Evolutionary conservation across 2,329 filamentous ascomycete species (phyloP).

Genomic region (Alternaria consortialis): DNA sequence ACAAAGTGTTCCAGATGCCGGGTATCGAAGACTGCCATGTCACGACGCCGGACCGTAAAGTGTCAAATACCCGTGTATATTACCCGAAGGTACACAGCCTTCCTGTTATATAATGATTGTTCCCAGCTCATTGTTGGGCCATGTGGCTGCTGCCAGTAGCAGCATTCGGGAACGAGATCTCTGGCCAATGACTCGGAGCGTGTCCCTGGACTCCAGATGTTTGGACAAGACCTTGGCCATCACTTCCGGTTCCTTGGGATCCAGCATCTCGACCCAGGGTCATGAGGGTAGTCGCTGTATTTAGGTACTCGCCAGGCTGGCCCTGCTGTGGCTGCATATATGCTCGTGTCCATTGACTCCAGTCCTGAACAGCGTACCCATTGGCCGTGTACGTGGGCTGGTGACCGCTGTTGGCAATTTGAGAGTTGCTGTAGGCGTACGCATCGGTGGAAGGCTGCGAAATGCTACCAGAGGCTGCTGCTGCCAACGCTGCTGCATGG

Average conservation of each 20-base stretch:
- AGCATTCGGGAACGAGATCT: slow-evolving; percentile 35
- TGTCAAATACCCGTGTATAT: slow-evolving; percentile 4
- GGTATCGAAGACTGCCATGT: slow-evolving; percentile 13
- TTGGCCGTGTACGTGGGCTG: slow-evolving; percentile 38
- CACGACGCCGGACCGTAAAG: slow-evolving; percentile 13
- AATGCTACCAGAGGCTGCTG: slow-evolving; percentile 33
- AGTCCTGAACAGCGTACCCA: slow-evolving; percentile 39
- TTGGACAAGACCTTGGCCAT: slow-evolving; percentile 31
- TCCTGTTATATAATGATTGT: neutral
- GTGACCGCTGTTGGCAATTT: slow-evolving; percentile 25
- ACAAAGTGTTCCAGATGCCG: slow-evolving; percentile 8
- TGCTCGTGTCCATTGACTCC: slow-evolving; percentile 48
- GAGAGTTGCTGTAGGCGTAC: slow-evolving; percentile 39
- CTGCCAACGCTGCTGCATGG: slow-evolving; percentile 43
- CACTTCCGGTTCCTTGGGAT: slow-evolving; percentile 29
- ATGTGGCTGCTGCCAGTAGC: slow-evolving; percentile 31
- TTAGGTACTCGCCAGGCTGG: slow-evolving; percentile 47
- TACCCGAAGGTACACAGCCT: slow-evolving; percentile 8
- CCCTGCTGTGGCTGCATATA: slow-evolving; percentile 39
- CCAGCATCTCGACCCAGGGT: slow-evolving; percentile 44
- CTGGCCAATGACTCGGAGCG: slow-evolving; percentile 42
- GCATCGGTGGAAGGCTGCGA: slow-evolving; percentile 30
- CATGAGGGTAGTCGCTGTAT: slow-evolving; percentile 52
- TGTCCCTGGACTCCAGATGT: slow-evolving; percentile 34
- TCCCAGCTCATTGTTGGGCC: slow-evolving; percentile 25